phyloP scores from a whole-genome alignment of 352 stramenopile species.

The Blastocystis sp. region DNA sequence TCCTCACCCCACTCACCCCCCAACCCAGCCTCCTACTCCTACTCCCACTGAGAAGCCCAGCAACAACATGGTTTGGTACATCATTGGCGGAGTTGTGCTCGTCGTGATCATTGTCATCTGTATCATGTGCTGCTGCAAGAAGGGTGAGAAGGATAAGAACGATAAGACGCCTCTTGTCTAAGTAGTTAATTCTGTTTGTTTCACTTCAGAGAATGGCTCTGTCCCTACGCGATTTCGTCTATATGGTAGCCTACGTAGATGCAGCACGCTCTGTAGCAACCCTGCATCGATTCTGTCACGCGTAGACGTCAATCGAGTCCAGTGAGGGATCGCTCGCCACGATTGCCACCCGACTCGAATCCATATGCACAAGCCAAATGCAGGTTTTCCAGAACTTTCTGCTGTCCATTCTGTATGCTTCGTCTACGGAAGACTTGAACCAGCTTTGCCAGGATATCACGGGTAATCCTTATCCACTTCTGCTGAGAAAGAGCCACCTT shows the following conservation, averaged over 20 bases:
- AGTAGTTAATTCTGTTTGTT: constrained; percentile 33
- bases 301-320: neutral
- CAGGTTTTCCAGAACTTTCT: neutral
- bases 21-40: neutral
- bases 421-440: neutral
- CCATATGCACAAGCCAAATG: neutral
- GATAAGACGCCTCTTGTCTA: constrained; percentile 21
- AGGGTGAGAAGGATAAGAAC: neutral
- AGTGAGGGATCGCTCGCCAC: neutral
- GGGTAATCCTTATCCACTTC: neutral
- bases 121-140: constrained; percentile 3
- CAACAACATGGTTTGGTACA: neutral
- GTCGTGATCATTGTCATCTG: constrained; percentile 26
- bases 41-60: constrained; percentile 16
- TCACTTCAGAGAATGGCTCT: neutral
- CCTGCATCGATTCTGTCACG: neutral
- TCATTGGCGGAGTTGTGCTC: constrained; percentile 22
- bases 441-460: neutral
- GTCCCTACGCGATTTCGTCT: neutral
- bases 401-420: neutral
- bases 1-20: neutral
- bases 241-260: neutral
- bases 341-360: neutral
- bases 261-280: neutral
- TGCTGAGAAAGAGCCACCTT: neutral